Conservation (phyloP, 805 yeast genomes). For the Starmerella vitae region DNA sequence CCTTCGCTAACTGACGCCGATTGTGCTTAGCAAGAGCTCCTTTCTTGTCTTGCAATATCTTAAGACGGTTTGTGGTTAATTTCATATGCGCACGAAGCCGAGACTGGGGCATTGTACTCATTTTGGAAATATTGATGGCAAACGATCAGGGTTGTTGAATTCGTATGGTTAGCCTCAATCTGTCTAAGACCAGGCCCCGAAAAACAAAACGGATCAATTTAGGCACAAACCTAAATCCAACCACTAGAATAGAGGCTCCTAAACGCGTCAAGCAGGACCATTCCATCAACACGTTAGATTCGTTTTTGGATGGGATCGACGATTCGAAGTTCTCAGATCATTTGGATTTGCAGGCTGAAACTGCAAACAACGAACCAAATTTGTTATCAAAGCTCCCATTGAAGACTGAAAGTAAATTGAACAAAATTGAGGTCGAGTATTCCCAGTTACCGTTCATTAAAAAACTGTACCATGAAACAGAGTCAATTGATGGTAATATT, state of each 20-base stretch:
- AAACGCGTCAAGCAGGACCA: no score
- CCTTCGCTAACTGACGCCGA: conserved; percentile 55
- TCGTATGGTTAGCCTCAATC: background rate
- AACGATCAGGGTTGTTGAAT: background rate
- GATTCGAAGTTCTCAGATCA: background rate
- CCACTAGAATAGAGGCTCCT: no score
- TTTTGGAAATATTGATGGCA: background rate
- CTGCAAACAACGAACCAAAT: background rate
- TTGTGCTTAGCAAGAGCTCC: conserved; percentile 63
- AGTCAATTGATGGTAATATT: conserved; percentile 43
- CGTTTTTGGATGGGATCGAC: background rate
- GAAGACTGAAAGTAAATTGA: conserved; percentile 1
- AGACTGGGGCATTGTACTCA: conserved; percentile 13
- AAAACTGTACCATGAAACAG: conserved; percentile 1
- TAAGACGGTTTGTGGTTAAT: conserved; percentile 58
- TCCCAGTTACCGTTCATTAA: conserved; percentile 4
- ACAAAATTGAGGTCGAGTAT: conserved; percentile 1
- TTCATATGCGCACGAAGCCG: conserved; percentile 24
- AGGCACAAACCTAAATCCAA: no score
- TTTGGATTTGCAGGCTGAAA: background rate
- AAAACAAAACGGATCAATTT: background rate
- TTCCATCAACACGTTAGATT: background rate
- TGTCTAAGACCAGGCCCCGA: background rate
- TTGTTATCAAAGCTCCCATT: background rate
- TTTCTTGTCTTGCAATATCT: conserved; percentile 61